Percentiles rank a stretch among this genome's conserved stretches.
Evolutionary conservation across 192 early-diverging fungal genomes (phyloP).

Genomic region (Linnemannia schmuckeri): DNA sequence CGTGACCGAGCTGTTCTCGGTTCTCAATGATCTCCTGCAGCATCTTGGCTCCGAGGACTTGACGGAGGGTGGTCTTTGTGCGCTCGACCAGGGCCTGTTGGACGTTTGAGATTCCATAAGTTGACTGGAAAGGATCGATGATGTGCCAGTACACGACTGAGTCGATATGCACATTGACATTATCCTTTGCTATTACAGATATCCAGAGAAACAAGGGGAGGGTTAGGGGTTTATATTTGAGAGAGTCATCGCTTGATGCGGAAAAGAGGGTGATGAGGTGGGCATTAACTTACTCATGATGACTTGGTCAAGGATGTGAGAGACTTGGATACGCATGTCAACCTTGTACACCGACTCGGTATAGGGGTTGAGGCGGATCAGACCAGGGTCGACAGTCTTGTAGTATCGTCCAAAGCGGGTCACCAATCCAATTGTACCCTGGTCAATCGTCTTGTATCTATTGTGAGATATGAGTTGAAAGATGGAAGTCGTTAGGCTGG

Average conservation of each 20-base stretch:
- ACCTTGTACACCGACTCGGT: slow-evolving; percentile 60
- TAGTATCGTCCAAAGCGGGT: slow-evolving; percentile 72
- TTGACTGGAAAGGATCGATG: slow-evolving; percentile 81
- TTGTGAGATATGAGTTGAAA: background rate
- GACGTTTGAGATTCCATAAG: slow-evolving; percentile 84
- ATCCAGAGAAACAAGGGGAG: background rate
- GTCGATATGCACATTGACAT: slow-evolving; percentile 78
- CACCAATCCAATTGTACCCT: slow-evolving; percentile 78
- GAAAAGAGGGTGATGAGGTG: background rate
- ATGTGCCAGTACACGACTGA: slow-evolving; percentile 90
- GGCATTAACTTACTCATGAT: slow-evolving; percentile 69
- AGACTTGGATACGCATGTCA: slow-evolving; percentile 63
- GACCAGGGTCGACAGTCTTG: slow-evolving; percentile 66
- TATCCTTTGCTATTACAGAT: slow-evolving; percentile 63
- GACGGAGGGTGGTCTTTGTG: slow-evolving; percentile 92
- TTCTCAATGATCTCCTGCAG: slow-evolving; percentile 94
- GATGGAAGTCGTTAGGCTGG: background rate
- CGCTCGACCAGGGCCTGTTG: slow-evolving; percentile 82
- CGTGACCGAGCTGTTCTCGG: slow-evolving; percentile 85
- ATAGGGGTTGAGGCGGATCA: slow-evolving; percentile 64
- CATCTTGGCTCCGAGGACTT: slow-evolving; percentile 83
- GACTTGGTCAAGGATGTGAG: slow-evolving; percentile 69
- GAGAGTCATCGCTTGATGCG: background rate
- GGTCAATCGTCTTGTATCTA: slow-evolving; percentile 72
- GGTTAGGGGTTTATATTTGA: background rate